Base-by-base conservation (phyloP, 1,139 yeast species). In the Candida tropicalis region DNA sequence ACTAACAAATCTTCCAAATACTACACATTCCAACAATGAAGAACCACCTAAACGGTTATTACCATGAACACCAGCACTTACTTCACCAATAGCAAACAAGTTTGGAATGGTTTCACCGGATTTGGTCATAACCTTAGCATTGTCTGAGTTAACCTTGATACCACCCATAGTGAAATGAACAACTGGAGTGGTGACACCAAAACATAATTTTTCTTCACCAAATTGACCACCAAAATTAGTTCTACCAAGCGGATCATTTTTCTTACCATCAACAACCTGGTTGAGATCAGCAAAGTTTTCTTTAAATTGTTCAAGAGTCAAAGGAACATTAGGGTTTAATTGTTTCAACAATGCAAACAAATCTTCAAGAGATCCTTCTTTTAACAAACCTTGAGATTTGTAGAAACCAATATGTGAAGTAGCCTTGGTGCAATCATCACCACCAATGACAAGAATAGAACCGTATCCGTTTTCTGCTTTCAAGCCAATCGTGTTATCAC, bases 151-250 rank as follows among this genome's bases (percentile, higher is more conserved):
- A 8, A 68, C 63, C 32, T 63, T 60, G 13, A 69, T 54, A 3
- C 75, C 75, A 10, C 75, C 75, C 74, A 69, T 69, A 2, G 72
- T 56, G 43, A 65, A 69, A 50, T 69, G 75, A 12, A 68, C 47
- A 3, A 67, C 72, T 0, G 74, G 75, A 1, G 74, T 69, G 0
- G 66, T 61, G 15, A 66, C 52, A 1, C 74, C 75, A 50, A 51
- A 66, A 43, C 58, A 66, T 12, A 48, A 10, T 41, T 41, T 41
- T 2, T 44, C 39, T 2, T 51, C 35, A 24, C 46, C 45, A 32
- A 62, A 53, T 3, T 36, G 24, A 18, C 48, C 43, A 1, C 62
- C 72, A 51, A 63, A 64, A 6, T 40, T 45, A 2, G 45, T 37
- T 17, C 73, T 48, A 2, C 60, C 62, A 34, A 53, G 54, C 5